Conservation (phyloP, 2,329 filamentous ascomycete species). For the Venturiaceae sp. region DNA sequence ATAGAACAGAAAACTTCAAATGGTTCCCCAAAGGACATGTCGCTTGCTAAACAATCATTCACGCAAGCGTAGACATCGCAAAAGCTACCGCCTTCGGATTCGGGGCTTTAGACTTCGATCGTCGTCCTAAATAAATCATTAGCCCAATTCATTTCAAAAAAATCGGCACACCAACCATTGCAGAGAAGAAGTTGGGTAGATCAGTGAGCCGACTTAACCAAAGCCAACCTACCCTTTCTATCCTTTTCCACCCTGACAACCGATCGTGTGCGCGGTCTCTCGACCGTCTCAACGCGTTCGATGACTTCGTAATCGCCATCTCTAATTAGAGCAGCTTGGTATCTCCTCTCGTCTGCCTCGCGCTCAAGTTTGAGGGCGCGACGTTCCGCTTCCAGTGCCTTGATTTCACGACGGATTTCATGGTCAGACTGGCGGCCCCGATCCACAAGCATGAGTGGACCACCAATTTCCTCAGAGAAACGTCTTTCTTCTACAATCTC, state of each 20-base stretch:
- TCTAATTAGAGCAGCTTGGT: slow-evolving; percentile 18
- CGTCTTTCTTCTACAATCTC: slow-evolving; percentile 37
- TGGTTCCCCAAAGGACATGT: no score
- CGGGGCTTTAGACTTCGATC: slow-evolving; percentile 3
- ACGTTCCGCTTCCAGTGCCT: slow-evolving; percentile 57
- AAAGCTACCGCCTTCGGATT: slow-evolving; percentile 10
- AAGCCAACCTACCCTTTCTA: slow-evolving; percentile 90
- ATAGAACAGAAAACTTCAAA: no score
- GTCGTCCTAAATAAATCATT: neutral
- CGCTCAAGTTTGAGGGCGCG: slow-evolving; percentile 48
- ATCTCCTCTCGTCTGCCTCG: slow-evolving; percentile 33
- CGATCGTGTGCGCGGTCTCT: slow-evolving; percentile 27
- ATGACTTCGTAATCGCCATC: slow-evolving; percentile 51
- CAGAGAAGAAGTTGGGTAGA: slow-evolving; percentile 3
- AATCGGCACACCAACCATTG: neutral
- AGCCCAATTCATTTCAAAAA: neutral
- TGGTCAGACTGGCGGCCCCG: slow-evolving; percentile 38
- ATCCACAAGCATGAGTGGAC: slow-evolving; percentile 40
- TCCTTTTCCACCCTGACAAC: slow-evolving; percentile 72
- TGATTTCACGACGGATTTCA: slow-evolving; percentile 65
- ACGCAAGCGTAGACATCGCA: slow-evolving; percentile 10
- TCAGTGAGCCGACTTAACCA: slow-evolving; percentile 62
- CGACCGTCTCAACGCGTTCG: slow-evolving; percentile 44
- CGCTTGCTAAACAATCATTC: no score
- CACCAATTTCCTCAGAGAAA: slow-evolving; percentile 34